Evolutionary conservation across 495 filamentous ascomycete species (phyloP).

Genomic region (Bombardia bombarda): DNA sequence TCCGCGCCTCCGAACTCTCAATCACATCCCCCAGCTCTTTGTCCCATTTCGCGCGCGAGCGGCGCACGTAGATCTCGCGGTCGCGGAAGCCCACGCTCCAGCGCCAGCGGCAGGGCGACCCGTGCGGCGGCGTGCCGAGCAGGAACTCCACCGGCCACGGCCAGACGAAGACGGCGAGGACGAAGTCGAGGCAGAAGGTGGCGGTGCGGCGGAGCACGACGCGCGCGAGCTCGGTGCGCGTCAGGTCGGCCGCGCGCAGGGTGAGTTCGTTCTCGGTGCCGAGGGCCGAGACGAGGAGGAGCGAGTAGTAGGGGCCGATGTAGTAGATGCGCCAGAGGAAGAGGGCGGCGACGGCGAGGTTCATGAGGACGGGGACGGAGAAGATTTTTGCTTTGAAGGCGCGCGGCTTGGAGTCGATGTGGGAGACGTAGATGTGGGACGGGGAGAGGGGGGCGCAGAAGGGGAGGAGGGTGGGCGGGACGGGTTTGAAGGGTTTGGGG

Average conservation of each 20-base stretch:
- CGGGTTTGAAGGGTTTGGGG: constrained; percentile 51
- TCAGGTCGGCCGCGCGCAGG: constrained; percentile 43
- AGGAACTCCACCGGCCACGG: constrained; percentile 73
- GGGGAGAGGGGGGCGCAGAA: constrained; percentile 54
- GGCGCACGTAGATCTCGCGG: constrained; percentile 66
- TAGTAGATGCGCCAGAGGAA: constrained; percentile 54
- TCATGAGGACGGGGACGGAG: constrained; percentile 61
- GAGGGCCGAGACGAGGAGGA: constrained; percentile 49
- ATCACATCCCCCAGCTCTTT: constrained; percentile 36
- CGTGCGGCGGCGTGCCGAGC: constrained; percentile 31
- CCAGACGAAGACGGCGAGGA: constrained; percentile 58
- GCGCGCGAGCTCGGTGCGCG: constrained; percentile 39
- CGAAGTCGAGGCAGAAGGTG: constrained; percentile 62
- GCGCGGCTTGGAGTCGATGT: constrained; percentile 58
- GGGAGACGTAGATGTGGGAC: constrained; percentile 66
- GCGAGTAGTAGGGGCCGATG: constrained; percentile 58
- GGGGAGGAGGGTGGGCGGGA: constrained; percentile 48
- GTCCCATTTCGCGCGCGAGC: constrained; percentile 55
- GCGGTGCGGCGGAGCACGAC: constrained; percentile 46
- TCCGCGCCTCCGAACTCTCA: constrained; percentile 15
- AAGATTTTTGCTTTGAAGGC: constrained; percentile 72
- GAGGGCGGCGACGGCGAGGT: constrained; percentile 49
- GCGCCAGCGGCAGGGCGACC: constrained; percentile 60
- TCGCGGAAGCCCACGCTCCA: constrained; percentile 59
- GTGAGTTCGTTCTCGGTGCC: constrained; percentile 52